A percentile compares a stretch with the other conserved stretches of the same genome.
Evolutionary conservation across 1,139 yeast species (phyloP).

Genomic region (Zygosaccharomyces sapae): DNA sequence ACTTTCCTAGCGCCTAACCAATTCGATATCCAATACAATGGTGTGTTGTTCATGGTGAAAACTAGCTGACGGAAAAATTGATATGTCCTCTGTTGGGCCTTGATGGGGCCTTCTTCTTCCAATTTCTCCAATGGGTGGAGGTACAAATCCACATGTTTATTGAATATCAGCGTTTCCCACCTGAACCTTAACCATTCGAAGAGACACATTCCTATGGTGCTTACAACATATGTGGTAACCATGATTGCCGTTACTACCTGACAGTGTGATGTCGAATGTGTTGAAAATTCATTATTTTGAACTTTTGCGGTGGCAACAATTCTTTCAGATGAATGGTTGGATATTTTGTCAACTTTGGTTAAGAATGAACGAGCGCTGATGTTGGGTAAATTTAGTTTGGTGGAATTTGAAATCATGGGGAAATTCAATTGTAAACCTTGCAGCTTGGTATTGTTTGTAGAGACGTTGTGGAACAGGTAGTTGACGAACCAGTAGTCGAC

Average conservation of each 20-base stretch:
- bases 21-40: constrained; percentile 8
- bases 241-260: constrained; percentile 5
- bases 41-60: constrained; percentile 7
- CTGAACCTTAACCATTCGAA: constrained; percentile 13
- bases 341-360: neutral
- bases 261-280: neutral
- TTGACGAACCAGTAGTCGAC: constrained; percentile 16
- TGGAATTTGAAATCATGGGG: constrained; percentile 7
- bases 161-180: constrained; percentile 10
- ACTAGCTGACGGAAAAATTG: constrained; percentile 2
- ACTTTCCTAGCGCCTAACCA: neutral
- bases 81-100: constrained; percentile 9
- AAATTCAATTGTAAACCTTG: neutral
- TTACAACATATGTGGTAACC: constrained; percentile 6
- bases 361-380: neutral
- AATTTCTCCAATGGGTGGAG: constrained; percentile 2
- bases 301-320: neutral
- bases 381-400: neutral
- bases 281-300: neutral
- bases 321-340: neutral
- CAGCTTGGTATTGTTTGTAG: constrained; percentile 6
- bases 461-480: constrained; percentile 9
- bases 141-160: constrained; percentile 8
- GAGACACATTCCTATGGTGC: constrained; percentile 2
- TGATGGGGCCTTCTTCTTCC: constrained; percentile 6